These are phyloP conservation scores for Ormosia emarginata DNA, from an alignment of 306 rosid genomes.

Conservation along the genomic window DNA sequence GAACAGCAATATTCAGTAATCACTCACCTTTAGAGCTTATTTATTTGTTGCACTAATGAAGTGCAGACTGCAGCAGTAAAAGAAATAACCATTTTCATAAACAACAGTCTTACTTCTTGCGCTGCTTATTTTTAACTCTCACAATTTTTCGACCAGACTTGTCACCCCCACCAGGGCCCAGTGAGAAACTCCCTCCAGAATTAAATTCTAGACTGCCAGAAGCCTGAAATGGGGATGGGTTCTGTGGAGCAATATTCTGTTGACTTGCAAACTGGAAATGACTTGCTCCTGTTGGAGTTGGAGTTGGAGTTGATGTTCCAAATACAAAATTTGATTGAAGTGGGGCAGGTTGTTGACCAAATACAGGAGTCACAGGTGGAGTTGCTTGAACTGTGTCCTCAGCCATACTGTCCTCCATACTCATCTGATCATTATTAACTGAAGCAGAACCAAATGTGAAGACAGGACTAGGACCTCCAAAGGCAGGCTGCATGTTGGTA, in stretches of 20 bases:
- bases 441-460: constrained; percentile 44
- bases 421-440: constrained; percentile 68
- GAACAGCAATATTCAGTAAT: constrained; percentile 14
- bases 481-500: constrained; percentile 49
- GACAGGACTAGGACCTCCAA: constrained; percentile 42
- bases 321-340: constrained; percentile 50
- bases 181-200: constrained; percentile 75
- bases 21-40: constrained; percentile 21
- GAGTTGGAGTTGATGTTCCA: constrained; percentile 46
- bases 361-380: constrained; percentile 33
- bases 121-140: constrained; percentile 44
- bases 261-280: constrained; percentile 64
- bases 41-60: constrained; percentile 19
- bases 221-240: constrained; percentile 68
- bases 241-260: constrained; percentile 56
- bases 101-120: constrained; percentile 57
- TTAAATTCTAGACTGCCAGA: constrained; percentile 62
- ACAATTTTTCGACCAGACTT: constrained; percentile 56
- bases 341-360: constrained; percentile 50
- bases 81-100: constrained; percentile 3
- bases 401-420: constrained; percentile 95
- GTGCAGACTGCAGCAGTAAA: constrained; percentile 1
- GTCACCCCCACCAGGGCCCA: constrained; percentile 74
- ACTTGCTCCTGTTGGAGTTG: constrained; percentile 37
- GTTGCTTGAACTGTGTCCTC: constrained; percentile 75